phyloP scores from a whole-genome alignment of 1,284 basidiomycete genomes.

The Gastroboletus turbinatus region DNA sequence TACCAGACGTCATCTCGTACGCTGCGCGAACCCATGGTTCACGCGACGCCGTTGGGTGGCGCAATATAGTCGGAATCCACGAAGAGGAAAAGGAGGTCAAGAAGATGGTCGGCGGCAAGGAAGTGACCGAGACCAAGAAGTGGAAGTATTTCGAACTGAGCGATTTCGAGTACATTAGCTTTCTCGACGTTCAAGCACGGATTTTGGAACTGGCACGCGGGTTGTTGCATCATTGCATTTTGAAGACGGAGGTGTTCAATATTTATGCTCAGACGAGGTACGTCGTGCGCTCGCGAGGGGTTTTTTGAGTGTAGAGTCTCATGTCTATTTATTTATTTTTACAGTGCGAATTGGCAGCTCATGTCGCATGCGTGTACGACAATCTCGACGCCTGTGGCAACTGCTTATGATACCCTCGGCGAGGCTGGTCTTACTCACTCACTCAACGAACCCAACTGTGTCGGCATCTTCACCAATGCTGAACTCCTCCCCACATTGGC shows the following conservation, averaged over 20 bases:
- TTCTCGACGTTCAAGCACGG: slow-evolving; percentile 65
- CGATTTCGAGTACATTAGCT: slow-evolving; percentile 82
- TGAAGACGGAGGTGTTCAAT: slow-evolving; percentile 81
- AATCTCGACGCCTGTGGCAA: slow-evolving; percentile 83
- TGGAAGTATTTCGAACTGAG: slow-evolving; percentile 96
- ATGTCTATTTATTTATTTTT: neutral
- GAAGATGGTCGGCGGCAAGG: slow-evolving; percentile 81
- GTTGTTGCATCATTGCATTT: slow-evolving; percentile 72
- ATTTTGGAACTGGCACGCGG: slow-evolving; percentile 70
- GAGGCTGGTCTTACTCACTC: slow-evolving; percentile 88
- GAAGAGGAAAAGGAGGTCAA: slow-evolving; percentile 91
- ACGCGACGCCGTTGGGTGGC: slow-evolving; percentile 76
- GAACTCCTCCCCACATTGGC: slow-evolving; percentile 77
- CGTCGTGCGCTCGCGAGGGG: slow-evolving; percentile 24
- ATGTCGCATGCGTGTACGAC: slow-evolving; percentile 81
- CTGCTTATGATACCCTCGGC: slow-evolving; percentile 96
- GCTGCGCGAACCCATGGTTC: slow-evolving; percentile 74
- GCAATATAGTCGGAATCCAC: slow-evolving; percentile 73
- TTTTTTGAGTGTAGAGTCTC: neutral
- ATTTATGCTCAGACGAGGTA: slow-evolving; percentile 89
- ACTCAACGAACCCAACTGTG: slow-evolving; percentile 87
- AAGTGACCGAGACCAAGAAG: slow-evolving; percentile 84
- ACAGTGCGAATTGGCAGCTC: slow-evolving; percentile 85
- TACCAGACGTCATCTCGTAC: slow-evolving; percentile 78
- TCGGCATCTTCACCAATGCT: slow-evolving; percentile 90